phyloP scores from a whole-genome alignment of 208 protist genomes.

The Acanthamoeba triangularis region DNA sequence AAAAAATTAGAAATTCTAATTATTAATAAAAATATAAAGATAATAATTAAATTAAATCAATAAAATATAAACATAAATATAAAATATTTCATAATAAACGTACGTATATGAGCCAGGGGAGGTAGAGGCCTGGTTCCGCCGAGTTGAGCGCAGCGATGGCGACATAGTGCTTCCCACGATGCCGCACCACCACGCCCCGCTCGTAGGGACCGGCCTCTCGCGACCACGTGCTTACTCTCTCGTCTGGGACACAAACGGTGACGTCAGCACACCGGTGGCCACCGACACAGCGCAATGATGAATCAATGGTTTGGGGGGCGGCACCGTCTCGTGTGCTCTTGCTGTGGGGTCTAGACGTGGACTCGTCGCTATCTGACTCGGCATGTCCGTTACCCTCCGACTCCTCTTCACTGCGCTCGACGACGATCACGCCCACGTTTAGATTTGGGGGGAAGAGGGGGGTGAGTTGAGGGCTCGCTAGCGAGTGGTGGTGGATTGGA shows the following conservation, averaged over 20 bases:
- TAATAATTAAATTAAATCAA: not conserved
- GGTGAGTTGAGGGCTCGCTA: too few relatives aligned
- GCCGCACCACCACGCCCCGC: constrained; percentile 57
- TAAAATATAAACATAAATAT: not conserved
- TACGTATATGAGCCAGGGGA: constrained; percentile 74
- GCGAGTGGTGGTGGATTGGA: not conserved
- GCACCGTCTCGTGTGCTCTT: not conserved
- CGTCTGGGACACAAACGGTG: not conserved
- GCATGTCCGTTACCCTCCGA: constrained; percentile 37
- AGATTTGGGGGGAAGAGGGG: not conserved
- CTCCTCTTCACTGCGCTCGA: not conserved
- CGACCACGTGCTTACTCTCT: not conserved
- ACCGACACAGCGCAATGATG: not conserved
- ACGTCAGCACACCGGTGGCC: too few relatives aligned
- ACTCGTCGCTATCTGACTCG: not conserved
- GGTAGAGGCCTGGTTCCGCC: constrained; percentile 34
- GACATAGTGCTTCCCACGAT: constrained; percentile 69
- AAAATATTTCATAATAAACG: not conserved
- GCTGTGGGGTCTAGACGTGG: not conserved
- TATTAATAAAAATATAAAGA: not conserved
- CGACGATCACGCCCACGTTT: too few relatives aligned
- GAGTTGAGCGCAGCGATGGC: constrained; percentile 43
- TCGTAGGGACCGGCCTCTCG: constrained; percentile 47
- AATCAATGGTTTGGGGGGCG: not conserved
- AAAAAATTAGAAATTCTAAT: not conserved